Evolutionary conservation across 2,329 filamentous ascomycete species (phyloP), one percentile per base, ranked within the genome.

Genomic region (Fusarium sp.): DNA sequence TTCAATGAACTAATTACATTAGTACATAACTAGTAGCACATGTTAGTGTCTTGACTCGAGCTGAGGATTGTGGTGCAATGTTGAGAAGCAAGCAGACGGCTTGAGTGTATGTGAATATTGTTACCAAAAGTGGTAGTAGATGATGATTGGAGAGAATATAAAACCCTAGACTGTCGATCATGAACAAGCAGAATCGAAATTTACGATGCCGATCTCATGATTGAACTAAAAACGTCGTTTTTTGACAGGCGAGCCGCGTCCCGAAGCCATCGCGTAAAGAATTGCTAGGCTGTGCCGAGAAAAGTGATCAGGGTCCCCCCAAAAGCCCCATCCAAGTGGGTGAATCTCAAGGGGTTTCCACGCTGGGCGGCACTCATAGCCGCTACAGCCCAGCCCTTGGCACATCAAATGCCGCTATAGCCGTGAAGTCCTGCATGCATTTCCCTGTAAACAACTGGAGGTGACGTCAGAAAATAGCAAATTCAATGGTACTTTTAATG

Each of bases 391-490:
- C 60, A 74, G 71, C 44, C 65, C 72, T 74, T 74, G 72, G 72
- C 69, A 45, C 41, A 27, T 57, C 59, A 55, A 60, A 55, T 74
- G 72, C 72, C 72, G 72, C 66, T 66, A 48, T 69, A 63, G 68
- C 72, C 72, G 72, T 61, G 46, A 27, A 39, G 56, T 60, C 56
- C 54, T 56, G 33, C 68, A 45, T 54, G 35, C 38, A 44, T 27
- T 67, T 62, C 63, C 63, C 25, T 67, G 64, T 25, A 37, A 33
- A 38, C 42, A 67, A 31, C n/a, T 39, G 29, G 46, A 33, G 49
- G 58, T 77, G 75, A 77, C 75, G 75, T 77, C 75, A 77, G 70
- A 58, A 62, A 62, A 21, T 25, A 48, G 65, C 33, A 37, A 39
- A 33, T 67, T 63, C 21, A 56, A 56, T 49, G 51, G 46, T 49